Conservation (phyloP, 257 asterid species). For the Petunia axillaris region DNA sequence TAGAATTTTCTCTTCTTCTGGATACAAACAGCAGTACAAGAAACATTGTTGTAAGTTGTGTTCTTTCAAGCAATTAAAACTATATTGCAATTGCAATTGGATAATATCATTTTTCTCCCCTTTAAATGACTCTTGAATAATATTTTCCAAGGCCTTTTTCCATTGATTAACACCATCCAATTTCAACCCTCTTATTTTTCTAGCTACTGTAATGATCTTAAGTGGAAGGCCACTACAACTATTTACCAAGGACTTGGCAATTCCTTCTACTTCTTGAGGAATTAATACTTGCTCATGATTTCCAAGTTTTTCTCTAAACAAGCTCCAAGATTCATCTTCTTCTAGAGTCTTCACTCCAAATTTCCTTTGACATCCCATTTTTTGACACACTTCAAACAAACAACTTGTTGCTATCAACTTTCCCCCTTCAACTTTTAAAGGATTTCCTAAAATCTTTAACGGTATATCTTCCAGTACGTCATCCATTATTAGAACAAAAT, state of each 20-base stretch:
- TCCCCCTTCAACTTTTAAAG: constrained; percentile 15
- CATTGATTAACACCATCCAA: constrained; percentile 8
- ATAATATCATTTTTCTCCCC: constrained; percentile 27
- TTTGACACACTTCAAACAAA: constrained; percentile 19
- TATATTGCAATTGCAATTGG: constrained; percentile 27
- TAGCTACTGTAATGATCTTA: not conserved
- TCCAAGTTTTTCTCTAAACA: constrained; percentile 24
- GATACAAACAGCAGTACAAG: constrained; percentile 42
- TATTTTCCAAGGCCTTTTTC: not conserved
- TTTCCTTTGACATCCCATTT: not conserved
- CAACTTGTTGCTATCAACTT: constrained; percentile 27
- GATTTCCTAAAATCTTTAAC: constrained; percentile 18
- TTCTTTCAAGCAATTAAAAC: constrained; percentile 39
- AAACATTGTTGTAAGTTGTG: constrained; percentile 33
- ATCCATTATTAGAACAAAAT: constrained; percentile 12
- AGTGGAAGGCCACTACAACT: constrained; percentile 7
- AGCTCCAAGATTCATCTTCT: constrained; percentile 22
- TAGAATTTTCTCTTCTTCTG: constrained; percentile 33
- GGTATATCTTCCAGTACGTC: constrained; percentile 9
- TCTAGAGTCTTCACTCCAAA: constrained; percentile 1
- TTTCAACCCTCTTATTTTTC: not conserved
- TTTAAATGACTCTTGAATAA: not conserved
- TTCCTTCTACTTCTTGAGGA: constrained; percentile 21
- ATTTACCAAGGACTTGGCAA: not conserved
- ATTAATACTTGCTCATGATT: not conserved